Base-by-base conservation (phyloP, 2,329 filamentous ascomycete species). In the Aureobasidium sp. region DNA sequence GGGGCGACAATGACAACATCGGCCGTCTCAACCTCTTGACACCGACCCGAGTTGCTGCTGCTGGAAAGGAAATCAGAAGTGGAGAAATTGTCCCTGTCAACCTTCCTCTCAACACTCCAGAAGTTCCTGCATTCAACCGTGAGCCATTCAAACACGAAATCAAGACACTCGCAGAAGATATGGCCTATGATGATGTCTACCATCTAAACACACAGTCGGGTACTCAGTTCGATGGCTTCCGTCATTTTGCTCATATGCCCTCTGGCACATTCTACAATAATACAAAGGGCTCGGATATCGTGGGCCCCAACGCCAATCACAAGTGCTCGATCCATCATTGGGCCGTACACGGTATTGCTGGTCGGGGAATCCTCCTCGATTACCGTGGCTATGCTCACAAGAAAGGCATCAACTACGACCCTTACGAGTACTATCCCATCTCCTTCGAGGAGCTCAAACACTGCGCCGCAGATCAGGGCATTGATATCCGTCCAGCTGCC, bases 401-500 rank as follows among this genome's bases (percentile, higher is more conserved):
- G 45, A 75, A 77, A 37, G 75, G 75, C 15, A 75, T 75, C 41
- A 70, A 72, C 75, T 79, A 78, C 61, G 75, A 78, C 39, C 71
- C 76, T 1, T 77, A 70, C 55, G 73, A 76, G 39, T 71, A 74
- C 64, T 74, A 78, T 53, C 70, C 73, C 20, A 79, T 79, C 60
- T 71, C 73, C 1, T 78, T 71, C 65, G 71, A 75, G 27, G 74
- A 78, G 14, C 77, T 91, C 0, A 80, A 82, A 59, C 77, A 79
- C 9, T 84, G 84, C 37, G 87, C 84, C 0, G 75, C 75, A 37
- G 75, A 80, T 39, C 84, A 89, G 66, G 82, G 82, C 20, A 81
- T 81, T 37, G 79, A 83, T 64, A 79, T 84, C 65, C 78, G 78
- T 63, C 72, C 79, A 2, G 87, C 61, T 3, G 70, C 77, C 0